Base-by-base conservation (phyloP, 208 protist species). In the Leishmania guyanensis region DNA sequence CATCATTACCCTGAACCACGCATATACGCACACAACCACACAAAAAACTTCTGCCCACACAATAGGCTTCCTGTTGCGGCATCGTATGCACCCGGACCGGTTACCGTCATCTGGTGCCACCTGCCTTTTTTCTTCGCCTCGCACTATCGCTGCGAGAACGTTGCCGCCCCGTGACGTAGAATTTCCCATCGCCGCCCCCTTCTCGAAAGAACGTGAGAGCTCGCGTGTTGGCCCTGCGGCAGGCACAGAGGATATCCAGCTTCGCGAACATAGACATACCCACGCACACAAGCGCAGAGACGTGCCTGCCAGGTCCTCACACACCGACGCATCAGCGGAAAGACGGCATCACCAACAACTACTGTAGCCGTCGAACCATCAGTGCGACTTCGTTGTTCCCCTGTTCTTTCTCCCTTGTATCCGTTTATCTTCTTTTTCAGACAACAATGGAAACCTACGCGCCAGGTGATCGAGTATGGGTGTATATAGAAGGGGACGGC, bases 401-500 rank as follows among this genome's bases (percentile, higher is more conserved):
- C n/a, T 76, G 12, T 12, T 76, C 12, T 48, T 33, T 29, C 2
- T 22, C 6, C 22, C 9, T 17, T 26, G n/a, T 48, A 12, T 48
- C 26, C 29, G 20, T 69, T 69, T 69, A 39, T 69, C 26, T 1
- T 26, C 8, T 36, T 50, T 39, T n/a, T 76, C 26, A 62, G 51
- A 1, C n/a, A 4, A 50, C 43, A 2, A 88, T 87, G 84, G 3
- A 78, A 2, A 39, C 64, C 17, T 96, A 94, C 82, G 72, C 85
- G 16, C 85, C 90, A 8, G 89, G 86, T 58, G 94, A 97, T 81
- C 94, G 94, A 50, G 92, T 97, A 79, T 97, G 94, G 94, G 88
- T 97, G 65, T 84, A 88, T 79, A 86, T 95, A 75, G 91, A 95
- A 22, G 92, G 88, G 68, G 89, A 92, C 74, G 88, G 88, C 54